Percentiles rank a stretch among this genome's conserved stretches.
These are phyloP conservation scores for Gynostemma pentaphyllum DNA, from an alignment of 306 rosid genomes.

Conservation along the genomic window DNA sequence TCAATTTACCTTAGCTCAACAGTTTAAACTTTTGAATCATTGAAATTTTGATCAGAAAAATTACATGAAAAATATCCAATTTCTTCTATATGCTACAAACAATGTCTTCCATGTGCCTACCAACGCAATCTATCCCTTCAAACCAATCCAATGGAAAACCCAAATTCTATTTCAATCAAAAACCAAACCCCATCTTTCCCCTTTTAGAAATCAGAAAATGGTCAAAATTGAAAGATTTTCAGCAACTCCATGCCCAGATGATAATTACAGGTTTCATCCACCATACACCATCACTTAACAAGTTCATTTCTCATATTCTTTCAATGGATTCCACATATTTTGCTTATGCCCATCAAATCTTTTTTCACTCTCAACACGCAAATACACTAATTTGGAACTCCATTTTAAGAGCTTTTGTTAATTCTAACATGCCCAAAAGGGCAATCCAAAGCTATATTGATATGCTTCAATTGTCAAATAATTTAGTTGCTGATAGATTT, in stretches of 20 bases:
- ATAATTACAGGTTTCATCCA: conserved; percentile 12
- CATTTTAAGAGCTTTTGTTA: conserved; percentile 15
- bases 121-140: not conserved
- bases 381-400: conserved; percentile 13
- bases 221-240: conserved; percentile 4
- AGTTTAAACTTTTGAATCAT: too few species aligned
- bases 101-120: not conserved
- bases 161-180: conserved; percentile 1
- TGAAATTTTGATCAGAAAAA: conserved; percentile 4
- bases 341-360: conserved; percentile 6
- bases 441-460: conserved; percentile 12
- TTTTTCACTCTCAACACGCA: not conserved
- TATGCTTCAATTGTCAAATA: conserved; percentile 12
- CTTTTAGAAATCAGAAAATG: conserved; percentile 11
- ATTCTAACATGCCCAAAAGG: conserved; percentile 10
- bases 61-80: not conserved
- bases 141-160: not conserved
- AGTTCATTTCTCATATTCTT: conserved; percentile 11
- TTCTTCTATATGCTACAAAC: not conserved
- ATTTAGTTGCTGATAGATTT: conserved; percentile 15
- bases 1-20: too few species aligned
- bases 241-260: conserved; percentile 17
- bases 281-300: conserved; percentile 8
- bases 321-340: not conserved
- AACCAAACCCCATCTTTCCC: conserved; percentile 1